Base-by-base conservation (phyloP, 2,329 filamentous ascomycete species). In the Falciphora oryzae region DNA sequence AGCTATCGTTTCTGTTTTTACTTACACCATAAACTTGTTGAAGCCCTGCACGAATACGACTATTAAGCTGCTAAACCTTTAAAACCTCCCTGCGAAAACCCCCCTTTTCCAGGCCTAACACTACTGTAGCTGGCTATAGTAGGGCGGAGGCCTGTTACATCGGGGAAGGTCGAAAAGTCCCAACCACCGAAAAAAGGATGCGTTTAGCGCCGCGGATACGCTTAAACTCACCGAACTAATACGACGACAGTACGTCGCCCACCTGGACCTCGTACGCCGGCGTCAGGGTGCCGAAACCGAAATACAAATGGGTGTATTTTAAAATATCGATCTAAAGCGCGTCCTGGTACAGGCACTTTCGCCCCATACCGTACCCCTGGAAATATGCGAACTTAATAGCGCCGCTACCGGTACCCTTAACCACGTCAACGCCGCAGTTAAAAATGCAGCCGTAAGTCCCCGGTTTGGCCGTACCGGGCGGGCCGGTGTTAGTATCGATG, bases 151-250 rank as follows among this genome's bases (percentile, higher is more conserved):
- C n/a, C n/a, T n/a, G n/a, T n/a, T n/a, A n/a, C n/a, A n/a, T n/a
- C n/a, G n/a, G n/a, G n/a, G n/a, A n/a, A n/a, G n/a, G n/a, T n/a
- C 0, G 75, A 78, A 65, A 77, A 80, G 1, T 68, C 70, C 80
- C 79, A 82, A 16, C 80, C 80, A 16, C 80, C 80, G 67, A 82
- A 76, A 0, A 76, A 75, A 81, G 8, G 53, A 81, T 76, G n/a
- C 22, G 60, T 18, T 69, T 64, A 27, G 74, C 66, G 44, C n/a
- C n/a, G 3, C 18, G 18, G 71, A 4, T 78, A 72, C 22, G 65
- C 75, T 8, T 76, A 62, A 79, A 77, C 1, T 67, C 62, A 0
- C 69, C 59, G 32, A 75, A 79, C 61, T 76, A 68, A 7, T 71
- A 62, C 5, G 69, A 65, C 18, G 44, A 50, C 2, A 70, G 64